Evolutionary conservation across 257 asterid genomes (phyloP).

Genomic region (Solanum ossicruentum): DNA sequence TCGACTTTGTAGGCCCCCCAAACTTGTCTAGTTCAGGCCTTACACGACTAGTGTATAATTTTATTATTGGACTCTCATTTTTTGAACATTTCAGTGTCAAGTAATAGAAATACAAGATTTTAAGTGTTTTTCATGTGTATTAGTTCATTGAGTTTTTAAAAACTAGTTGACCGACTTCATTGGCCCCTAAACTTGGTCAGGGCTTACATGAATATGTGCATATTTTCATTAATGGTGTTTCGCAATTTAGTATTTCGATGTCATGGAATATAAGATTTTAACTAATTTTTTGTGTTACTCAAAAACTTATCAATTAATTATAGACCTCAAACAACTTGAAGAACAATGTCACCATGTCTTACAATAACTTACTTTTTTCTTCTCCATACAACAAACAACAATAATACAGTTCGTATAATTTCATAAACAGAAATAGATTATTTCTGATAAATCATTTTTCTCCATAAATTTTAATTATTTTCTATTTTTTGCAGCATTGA

Average conservation of each 20-base stretch:
- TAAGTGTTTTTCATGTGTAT: background rate
- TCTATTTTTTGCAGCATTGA: constrained; percentile 22
- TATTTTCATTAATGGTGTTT: no score
- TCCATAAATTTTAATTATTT: background rate
- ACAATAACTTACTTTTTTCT: background rate
- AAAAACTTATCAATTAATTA: no score
- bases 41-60: no score
- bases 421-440: background rate
- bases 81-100: background rate
- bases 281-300: no score
- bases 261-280: no score
- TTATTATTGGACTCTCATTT: background rate
- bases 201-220: no score
- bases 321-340: background rate
- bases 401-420: background rate
- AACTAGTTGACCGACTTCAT: accelerated
- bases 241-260: no score
- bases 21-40: no score
- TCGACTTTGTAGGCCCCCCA: no score
- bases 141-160: background rate
- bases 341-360: background rate
- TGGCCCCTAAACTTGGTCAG: background rate
- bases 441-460: background rate
- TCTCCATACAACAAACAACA: background rate
- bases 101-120: background rate